Conservation (phyloP, 495 filamentous ascomycete genomes). For the Aspergillus affinis region DNA sequence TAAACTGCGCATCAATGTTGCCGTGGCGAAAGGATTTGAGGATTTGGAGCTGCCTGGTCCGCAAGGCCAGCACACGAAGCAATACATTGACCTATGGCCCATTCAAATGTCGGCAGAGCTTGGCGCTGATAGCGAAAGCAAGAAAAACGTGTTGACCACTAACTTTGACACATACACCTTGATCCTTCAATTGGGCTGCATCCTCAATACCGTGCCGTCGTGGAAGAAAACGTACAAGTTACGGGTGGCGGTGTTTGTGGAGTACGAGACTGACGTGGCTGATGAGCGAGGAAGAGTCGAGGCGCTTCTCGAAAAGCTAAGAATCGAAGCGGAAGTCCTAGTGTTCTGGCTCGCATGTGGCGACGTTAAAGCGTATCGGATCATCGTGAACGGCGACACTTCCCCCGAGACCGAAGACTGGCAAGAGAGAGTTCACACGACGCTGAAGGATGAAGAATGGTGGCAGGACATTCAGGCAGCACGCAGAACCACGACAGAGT, state of each 20-base stretch:
- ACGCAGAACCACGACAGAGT: slow-evolving; percentile 40
- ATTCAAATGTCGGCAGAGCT: slow-evolving; percentile 84
- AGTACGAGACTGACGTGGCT: slow-evolving; percentile 81
- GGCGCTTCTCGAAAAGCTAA: slow-evolving; percentile 72
- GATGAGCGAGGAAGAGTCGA: slow-evolving; percentile 75
- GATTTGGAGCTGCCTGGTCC: slow-evolving; percentile 66
- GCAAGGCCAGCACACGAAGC: slow-evolving; percentile 60
- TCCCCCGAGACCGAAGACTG: slow-evolving; percentile 42
- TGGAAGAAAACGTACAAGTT: slow-evolving; percentile 78
- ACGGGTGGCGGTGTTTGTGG: slow-evolving; percentile 81
- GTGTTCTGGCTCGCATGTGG: slow-evolving; percentile 84
- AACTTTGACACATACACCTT: slow-evolving; percentile 93
- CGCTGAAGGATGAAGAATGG: slow-evolving; percentile 72
- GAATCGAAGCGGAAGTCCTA: slow-evolving; percentile 75
- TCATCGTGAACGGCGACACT: slow-evolving; percentile 69
- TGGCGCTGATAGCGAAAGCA: slow-evolving; percentile 56
- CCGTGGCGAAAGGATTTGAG: slow-evolving; percentile 80
- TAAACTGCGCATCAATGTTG: slow-evolving; percentile 80
- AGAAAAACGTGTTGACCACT: slow-evolving; percentile 73
- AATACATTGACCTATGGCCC: slow-evolving; percentile 86
- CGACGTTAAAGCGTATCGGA: slow-evolving; percentile 68
- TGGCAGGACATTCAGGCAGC: slow-evolving; percentile 73
- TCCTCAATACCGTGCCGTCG: slow-evolving; percentile 76
- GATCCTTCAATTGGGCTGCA: slow-evolving; percentile 83
- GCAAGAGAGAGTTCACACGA: slow-evolving; percentile 53